These are phyloP conservation scores for Vicia faba DNA, from an alignment of 306 rosid genomes.

Conservation along the genomic window DNA sequence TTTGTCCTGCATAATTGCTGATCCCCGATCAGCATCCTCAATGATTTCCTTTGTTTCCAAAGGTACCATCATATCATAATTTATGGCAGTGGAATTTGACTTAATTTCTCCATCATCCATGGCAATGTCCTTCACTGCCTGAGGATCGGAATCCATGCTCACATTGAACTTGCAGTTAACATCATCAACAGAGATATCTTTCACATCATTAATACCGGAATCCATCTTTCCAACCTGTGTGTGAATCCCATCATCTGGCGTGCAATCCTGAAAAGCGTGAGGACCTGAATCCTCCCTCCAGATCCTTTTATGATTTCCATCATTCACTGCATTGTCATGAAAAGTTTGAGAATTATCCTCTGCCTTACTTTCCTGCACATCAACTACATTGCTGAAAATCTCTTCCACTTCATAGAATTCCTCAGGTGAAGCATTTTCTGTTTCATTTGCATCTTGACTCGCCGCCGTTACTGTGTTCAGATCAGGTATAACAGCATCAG, in stretches of 20 bases:
- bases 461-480: constrained; percentile 60
- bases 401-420: constrained; percentile 98
- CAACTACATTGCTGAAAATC: constrained; percentile 80
- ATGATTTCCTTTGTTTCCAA: constrained; percentile 59
- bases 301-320: constrained; percentile 50
- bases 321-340: constrained; percentile 44
- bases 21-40: constrained; percentile 47
- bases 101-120: constrained; percentile 80
- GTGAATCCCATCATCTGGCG: constrained; percentile 60
- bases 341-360: constrained; percentile 51
- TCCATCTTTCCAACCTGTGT: constrained; percentile 56
- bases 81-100: constrained; percentile 43
- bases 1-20: constrained; percentile 45
- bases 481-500: constrained; percentile 84
- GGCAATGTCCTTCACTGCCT: constrained; percentile 83
- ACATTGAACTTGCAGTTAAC: constrained; percentile 67
- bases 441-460: constrained; percentile 66
- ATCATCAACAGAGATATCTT: constrained; percentile 87
- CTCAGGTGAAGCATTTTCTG: constrained; percentile 86
- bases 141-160: constrained; percentile 53
- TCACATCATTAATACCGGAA: constrained; percentile 61
- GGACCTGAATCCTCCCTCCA: constrained; percentile 81
- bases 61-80: constrained; percentile 47
- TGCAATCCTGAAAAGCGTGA: constrained; percentile 71
- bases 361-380: constrained; percentile 64